These are phyloP conservation scores for Phytopythium montanum DNA, from an alignment of 352 stramenopile species.

Conservation along the genomic window DNA sequence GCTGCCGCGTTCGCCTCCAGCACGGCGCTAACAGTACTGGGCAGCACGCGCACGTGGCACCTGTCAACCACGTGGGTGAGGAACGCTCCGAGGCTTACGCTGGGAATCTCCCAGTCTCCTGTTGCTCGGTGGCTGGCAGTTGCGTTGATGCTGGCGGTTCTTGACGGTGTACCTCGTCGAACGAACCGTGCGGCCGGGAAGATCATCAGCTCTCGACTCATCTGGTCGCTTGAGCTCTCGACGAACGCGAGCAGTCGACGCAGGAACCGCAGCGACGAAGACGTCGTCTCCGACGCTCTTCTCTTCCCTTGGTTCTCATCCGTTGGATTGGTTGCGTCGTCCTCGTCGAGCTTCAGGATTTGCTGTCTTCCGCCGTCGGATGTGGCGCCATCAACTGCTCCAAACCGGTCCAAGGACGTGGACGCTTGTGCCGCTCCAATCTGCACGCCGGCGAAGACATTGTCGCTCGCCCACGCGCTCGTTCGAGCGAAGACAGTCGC, in stretches of 20 bases:
- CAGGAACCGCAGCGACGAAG: conserved; percentile 14
- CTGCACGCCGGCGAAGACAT: conserved; percentile 21
- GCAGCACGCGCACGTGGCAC: conserved; percentile 21
- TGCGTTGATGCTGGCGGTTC: neutral
- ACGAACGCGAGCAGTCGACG: conserved; percentile 15
- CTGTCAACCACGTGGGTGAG: conserved; percentile 15
- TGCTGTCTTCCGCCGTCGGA: conserved; percentile 9
- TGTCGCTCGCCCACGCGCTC: conserved; percentile 12
- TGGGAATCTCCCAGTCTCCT: conserved; percentile 24
- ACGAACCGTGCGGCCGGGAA: conserved; percentile 16
- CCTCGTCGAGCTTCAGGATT: conserved; percentile 9
- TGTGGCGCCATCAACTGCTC: neutral
- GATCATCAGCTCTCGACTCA: conserved; percentile 12
- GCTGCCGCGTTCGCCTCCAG: conserved; percentile 12
- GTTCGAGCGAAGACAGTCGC: conserved; percentile 17
- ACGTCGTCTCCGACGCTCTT: neutral
- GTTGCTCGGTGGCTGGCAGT: neutral
- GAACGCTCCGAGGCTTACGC: conserved; percentile 15
- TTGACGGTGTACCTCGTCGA: neutral
- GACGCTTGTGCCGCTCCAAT: conserved; percentile 18
- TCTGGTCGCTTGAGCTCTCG: conserved; percentile 8
- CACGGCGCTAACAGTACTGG: conserved; percentile 27
- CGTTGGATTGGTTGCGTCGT: neutral
- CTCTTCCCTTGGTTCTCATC: neutral
- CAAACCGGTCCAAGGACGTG: conserved; percentile 21